phyloP scores from a whole-genome alignment of 306 rosid genomes.

The Dalbergia cochinchinensis region DNA sequence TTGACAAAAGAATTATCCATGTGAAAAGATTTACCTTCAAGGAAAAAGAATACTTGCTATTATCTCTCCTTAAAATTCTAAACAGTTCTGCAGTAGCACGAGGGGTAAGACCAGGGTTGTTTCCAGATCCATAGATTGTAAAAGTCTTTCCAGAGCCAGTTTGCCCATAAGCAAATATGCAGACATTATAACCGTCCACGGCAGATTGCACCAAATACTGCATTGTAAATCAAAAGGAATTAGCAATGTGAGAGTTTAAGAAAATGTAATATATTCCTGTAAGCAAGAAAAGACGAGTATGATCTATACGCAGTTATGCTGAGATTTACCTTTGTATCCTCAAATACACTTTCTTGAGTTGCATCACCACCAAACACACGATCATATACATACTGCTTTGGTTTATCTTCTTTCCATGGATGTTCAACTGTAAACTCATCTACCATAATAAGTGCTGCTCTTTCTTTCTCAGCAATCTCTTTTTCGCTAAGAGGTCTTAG shows the following conservation, averaged over 20 bases:
- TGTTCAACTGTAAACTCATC: constrained; percentile 95
- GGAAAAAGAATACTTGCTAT: constrained; percentile 85
- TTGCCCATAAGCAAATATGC: constrained; percentile 99
- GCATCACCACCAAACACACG: constrained; percentile 77
- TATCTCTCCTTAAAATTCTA: constrained; percentile 75
- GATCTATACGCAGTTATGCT: neutral
- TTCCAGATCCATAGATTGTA: constrained; percentile 87
- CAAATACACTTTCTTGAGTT: constrained; percentile 85
- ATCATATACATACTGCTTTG: constrained; percentile 81
- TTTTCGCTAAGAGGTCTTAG: constrained; percentile 81
- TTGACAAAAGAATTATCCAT: neutral
- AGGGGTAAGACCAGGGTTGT: constrained; percentile 87
- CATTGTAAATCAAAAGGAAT: constrained; percentile 37
- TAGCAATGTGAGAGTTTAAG: constrained; percentile 24
- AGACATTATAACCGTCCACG: constrained; percentile 91
- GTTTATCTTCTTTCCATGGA: constrained; percentile 90
- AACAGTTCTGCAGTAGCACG: constrained; percentile 88
- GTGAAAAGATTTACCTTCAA: constrained; percentile 67
- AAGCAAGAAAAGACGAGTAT: neutral
- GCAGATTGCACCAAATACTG: constrained; percentile 98
- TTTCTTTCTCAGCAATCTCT: constrained; percentile 70
- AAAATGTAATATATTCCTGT: neutral
- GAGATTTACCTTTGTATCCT: constrained; percentile 87
- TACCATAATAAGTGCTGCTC: constrained; percentile 49
- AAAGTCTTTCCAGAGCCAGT: constrained; percentile 98